Evolutionary conservation across 2,329 filamentous ascomycete species (phyloP).

Genomic region (Teratosphaeria destructans): DNA sequence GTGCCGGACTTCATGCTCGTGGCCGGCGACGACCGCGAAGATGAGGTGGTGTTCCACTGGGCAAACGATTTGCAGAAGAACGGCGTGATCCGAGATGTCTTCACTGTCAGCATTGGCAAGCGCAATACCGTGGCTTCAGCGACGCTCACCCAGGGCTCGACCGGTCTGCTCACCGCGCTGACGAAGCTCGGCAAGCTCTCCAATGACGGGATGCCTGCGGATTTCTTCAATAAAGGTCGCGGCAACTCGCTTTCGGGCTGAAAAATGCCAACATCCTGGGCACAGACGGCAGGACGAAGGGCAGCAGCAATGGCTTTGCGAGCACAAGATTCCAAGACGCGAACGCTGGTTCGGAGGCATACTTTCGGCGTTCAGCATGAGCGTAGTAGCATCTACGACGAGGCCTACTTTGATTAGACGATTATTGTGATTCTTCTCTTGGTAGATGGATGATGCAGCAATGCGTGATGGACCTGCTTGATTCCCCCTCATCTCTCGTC

Average conservation of each 20-base stretch:
- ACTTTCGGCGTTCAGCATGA: neutral
- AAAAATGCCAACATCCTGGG: neutral
- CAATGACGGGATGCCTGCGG: conserved; percentile 12
- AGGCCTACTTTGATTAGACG: neutral
- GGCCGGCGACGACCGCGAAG: conserved; percentile 81
- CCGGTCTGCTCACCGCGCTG: conserved; percentile 46
- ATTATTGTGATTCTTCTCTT: neutral
- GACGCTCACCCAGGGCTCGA: conserved; percentile 83
- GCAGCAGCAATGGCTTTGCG: neutral
- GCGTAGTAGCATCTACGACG: neutral
- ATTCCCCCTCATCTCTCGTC: neutral
- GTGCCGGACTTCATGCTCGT: conserved; percentile 78
- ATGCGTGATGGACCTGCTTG: neutral
- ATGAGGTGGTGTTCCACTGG: conserved; percentile 91
- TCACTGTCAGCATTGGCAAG: conserved; percentile 76
- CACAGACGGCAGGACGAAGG: neutral
- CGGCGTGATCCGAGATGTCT: conserved; percentile 45
- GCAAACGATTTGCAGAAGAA: conserved; percentile 65
- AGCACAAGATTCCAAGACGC: neutral
- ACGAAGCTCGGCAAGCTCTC: conserved; percentile 23
- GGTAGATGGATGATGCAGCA: neutral
- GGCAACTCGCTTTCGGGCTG: neutral
- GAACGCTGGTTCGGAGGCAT: neutral
- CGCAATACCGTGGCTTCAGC: conserved; percentile 80
- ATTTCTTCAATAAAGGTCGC: conserved; percentile 17